Conservation (phyloP, 352 stramenopile species). For the Phytophthora meadii region DNA sequence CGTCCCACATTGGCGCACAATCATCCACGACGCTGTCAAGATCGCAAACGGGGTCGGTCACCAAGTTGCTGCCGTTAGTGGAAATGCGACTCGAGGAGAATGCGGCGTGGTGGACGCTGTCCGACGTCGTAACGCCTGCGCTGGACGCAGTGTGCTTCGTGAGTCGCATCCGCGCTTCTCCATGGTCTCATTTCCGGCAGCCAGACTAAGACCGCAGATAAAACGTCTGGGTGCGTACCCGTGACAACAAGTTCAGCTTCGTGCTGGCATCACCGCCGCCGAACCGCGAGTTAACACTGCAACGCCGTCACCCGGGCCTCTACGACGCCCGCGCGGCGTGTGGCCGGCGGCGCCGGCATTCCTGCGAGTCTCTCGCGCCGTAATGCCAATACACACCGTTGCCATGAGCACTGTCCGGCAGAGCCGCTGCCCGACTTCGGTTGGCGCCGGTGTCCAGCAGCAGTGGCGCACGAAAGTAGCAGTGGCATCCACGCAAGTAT, state of each 20-base stretch:
- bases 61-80: background rate
- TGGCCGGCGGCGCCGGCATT: background rate
- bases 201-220: slow-evolving; percentile 30
- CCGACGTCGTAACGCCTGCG: slow-evolving; percentile 8
- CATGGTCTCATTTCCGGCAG: slow-evolving; percentile 14
- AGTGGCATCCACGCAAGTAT: slow-evolving; percentile 22
- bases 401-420: background rate
- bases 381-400: slow-evolving; percentile 10
- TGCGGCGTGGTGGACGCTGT: slow-evolving; percentile 6
- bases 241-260: slow-evolving; percentile 33
- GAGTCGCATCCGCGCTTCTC: slow-evolving; percentile 14
- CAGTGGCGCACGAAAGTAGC: background rate
- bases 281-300: slow-evolving; percentile 24
- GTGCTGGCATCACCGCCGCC: slow-evolving; percentile 13
- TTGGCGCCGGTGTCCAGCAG: slow-evolving; percentile 12
- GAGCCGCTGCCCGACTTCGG: slow-evolving; percentile 15
- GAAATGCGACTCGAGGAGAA: slow-evolving; percentile 6
- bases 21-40: slow-evolving; percentile 1
- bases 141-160: slow-evolving; percentile 16
- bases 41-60: slow-evolving; percentile 2
- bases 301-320: slow-evolving; percentile 4
- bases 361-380: slow-evolving; percentile 3
- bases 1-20: slow-evolving; percentile 9
- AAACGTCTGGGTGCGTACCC: slow-evolving; percentile 30
- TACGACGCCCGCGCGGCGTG: slow-evolving; percentile 9